phyloP scores from a whole-genome alignment of 2,329 filamentous ascomycete species.

The Calonectria pteridis region DNA sequence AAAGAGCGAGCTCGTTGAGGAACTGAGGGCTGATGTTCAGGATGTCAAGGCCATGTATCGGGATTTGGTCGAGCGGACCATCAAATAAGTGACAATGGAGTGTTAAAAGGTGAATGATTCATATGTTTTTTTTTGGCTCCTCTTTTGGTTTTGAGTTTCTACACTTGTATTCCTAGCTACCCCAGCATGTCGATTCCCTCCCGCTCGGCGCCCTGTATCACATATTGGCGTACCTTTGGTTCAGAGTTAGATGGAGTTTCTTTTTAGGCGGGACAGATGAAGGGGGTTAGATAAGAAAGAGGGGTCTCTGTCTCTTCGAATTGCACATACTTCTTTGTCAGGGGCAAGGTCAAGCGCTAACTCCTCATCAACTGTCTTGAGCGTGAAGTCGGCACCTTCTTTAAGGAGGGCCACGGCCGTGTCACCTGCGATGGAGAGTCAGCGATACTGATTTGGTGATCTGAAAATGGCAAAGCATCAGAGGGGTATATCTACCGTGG shows the following conservation, averaged over 20 bases:
- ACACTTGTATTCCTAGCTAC: slow-evolving; percentile 41
- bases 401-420: slow-evolving; percentile 86
- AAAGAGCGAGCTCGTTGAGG: slow-evolving; percentile 95
- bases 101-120: slow-evolving; percentile 20
- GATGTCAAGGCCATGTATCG: slow-evolving; percentile 98
- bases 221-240: slow-evolving; percentile 77
- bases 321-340: slow-evolving; percentile 77
- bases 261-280: slow-evolving; percentile 17
- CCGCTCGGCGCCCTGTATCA: slow-evolving; percentile 81
- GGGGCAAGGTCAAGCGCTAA: slow-evolving; percentile 86
- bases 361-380: slow-evolving; percentile 78
- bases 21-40: slow-evolving; percentile 87
- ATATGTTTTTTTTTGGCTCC: slow-evolving; percentile 20
- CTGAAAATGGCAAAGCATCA: background rate
- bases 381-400: slow-evolving; percentile 84
- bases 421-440: slow-evolving; percentile 66
- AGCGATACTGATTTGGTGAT: background rate
- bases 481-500: slow-evolving; percentile 63
- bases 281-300: slow-evolving; percentile 8
- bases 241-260: slow-evolving; percentile 39
- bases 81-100: slow-evolving; percentile 64
- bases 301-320: slow-evolving; percentile 10
- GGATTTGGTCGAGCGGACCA: slow-evolving; percentile 88
- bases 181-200: slow-evolving; percentile 78
- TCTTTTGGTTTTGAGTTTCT: slow-evolving; percentile 29